phyloP scores from a whole-genome alignment of 106 monocot species.

The Cymbidium sinense region DNA sequence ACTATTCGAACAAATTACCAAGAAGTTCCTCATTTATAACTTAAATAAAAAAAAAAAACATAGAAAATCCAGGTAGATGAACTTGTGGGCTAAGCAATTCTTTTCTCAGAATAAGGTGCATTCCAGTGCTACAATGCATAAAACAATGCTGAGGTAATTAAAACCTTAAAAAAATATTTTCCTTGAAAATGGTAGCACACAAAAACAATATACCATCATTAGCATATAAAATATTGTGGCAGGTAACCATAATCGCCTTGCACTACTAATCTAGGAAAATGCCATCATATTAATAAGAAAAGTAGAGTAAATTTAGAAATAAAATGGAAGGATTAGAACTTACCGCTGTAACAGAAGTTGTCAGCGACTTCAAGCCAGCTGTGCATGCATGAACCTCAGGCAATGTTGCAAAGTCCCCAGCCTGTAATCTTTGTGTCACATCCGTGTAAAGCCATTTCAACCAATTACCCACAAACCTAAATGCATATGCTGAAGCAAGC shows the following conservation, averaged over 20 bases:
- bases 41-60: neutral
- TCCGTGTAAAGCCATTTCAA: conserved; percentile 86
- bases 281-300: neutral
- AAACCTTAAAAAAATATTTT: neutral
- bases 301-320: neutral
- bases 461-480: conserved; percentile 98
- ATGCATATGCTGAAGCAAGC: conserved; percentile 96
- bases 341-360: conserved; percentile 84
- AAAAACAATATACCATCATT: neutral
- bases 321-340: conserved; percentile 11
- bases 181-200: neutral
- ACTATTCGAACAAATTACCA: neutral
- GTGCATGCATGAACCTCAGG: conserved; percentile 98
- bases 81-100: neutral
- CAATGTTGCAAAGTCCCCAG: conserved; percentile 83
- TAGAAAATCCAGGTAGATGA: neutral
- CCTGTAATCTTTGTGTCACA: conserved; percentile 70
- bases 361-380: conserved; percentile 92
- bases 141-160: neutral
- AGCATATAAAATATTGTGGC: too few species aligned
- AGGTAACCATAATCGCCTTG: too few species aligned
- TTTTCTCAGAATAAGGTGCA: neutral
- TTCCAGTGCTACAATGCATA: neutral
- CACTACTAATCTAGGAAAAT: neutral
- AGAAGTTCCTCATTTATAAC: neutral